Evolutionary conservation across 2,329 filamentous ascomycete genomes (phyloP), one percentile per base, ranked within the genome.

Genomic region (Akanthomyces lecanii): DNA sequence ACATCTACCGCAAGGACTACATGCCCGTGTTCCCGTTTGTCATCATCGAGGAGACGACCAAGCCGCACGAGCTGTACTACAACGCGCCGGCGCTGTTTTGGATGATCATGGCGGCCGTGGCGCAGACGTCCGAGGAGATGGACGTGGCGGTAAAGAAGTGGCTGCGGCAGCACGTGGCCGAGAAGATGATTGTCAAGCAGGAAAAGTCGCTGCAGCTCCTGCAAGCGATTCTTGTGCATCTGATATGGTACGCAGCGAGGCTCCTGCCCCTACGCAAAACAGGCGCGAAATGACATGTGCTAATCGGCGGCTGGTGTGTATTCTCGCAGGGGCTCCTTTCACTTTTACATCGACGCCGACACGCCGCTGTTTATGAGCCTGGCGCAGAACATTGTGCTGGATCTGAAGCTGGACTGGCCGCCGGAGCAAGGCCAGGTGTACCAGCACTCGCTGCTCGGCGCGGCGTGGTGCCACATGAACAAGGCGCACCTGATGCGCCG

Each of bases 1-100:
- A 67, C 16, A 62, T 68, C 12, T 76, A 75, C 65, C 67, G 70
- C 11, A 65, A 65, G 5, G 62, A 68, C 2, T 70, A 72, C 59
- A 65, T 67, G 33, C 70, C 70, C 2, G 65, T 67, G 40, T 75
- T 74, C 36, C 74, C 74, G 1, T 76, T 76, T 62, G 67, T 75
- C 3, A 69, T 70, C 2, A 51, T 75, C 7, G 61, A 67, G 1
- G 45, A 61, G 1, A 56, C 62, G 23, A 50, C 66, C 8, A 66
- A 66, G 5, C 69, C 73, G 2, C 64, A 64, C 14, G 70, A 72
- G 10, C 57, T 76, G 23, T 69, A 69, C 36, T 47, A 67, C 2
- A 63, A 62, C 7, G 63, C 69, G n/a, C 71, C 71, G 0, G 69
- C 75, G 25, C 65, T 76, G 1, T 75, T 75, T 53, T 70, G 71